A percentile compares a stretch with the other conserved stretches of the same genome.
phyloP scores from a whole-genome alignment of 768 basidiomycete genomes.

The Boletus rex-veris region DNA sequence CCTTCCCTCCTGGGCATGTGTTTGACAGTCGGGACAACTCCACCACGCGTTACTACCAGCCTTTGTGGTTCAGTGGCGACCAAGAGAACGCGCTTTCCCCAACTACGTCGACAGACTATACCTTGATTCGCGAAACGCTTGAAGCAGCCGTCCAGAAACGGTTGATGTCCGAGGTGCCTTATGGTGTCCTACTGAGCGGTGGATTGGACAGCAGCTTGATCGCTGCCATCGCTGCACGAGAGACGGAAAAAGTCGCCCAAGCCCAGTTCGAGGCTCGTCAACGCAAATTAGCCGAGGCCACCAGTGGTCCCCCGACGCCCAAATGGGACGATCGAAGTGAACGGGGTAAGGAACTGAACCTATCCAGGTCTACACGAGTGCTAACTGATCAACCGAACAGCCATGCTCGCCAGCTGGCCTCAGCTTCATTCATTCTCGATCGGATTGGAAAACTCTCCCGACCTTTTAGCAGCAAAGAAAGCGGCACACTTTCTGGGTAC shows the following conservation, averaged over 20 bases:
- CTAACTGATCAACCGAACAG: conserved; percentile 34
- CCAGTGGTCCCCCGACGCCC: conserved; percentile 59
- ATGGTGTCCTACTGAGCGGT: conserved; percentile 92
- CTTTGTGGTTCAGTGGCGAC: conserved; percentile 89
- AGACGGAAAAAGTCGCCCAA: conserved; percentile 87
- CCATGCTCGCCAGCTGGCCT: conserved; percentile 84
- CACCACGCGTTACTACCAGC: conserved; percentile 81
- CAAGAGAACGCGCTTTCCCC: conserved; percentile 57
- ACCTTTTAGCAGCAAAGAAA: conserved; percentile 89
- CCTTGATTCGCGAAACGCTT: conserved; percentile 69
- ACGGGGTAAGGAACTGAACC: conserved; percentile 42
- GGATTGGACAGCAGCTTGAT: conserved; percentile 96
- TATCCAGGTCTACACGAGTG: not conserved
- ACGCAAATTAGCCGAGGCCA: conserved; percentile 49
- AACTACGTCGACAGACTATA: conserved; percentile 58
- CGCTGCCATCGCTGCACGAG: conserved; percentile 89
- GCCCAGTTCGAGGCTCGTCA: conserved; percentile 73
- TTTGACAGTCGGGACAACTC: conserved; percentile 83
- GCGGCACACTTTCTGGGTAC: conserved; percentile 93
- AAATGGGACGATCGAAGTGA: conserved; percentile 44
- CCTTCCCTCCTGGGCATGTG: conserved; percentile 97
- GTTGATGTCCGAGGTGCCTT: conserved; percentile 97
- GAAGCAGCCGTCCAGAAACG: conserved; percentile 93
- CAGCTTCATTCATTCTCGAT: conserved; percentile 97
- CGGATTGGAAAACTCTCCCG: conserved; percentile 91